Evolutionary conservation across 805 yeast species (phyloP).

Genomic region (Saccharomycopsis malanga): DNA sequence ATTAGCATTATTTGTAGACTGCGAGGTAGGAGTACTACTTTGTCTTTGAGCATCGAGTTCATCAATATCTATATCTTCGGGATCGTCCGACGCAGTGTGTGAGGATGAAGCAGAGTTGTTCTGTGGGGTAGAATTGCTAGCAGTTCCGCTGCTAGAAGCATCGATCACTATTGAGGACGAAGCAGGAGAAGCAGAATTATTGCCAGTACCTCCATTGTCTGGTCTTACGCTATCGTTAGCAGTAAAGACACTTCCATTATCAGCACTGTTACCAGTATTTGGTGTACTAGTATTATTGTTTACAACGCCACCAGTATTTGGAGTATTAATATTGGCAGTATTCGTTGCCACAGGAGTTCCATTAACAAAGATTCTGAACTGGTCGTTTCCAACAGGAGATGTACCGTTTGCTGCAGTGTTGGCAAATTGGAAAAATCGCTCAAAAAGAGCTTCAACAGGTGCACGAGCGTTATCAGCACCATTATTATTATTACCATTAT

Average conservation of each 20-base stretch:
- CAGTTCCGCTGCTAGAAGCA: background rate
- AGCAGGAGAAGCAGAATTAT: background rate
- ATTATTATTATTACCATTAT: conserved; percentile 1
- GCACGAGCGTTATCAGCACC: background rate
- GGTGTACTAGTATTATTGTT: background rate
- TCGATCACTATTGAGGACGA: background rate
- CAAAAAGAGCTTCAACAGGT: background rate
- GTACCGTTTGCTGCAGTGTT: background rate
- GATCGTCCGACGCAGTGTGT: conserved; percentile 2
- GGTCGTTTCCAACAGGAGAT: too few species aligned
- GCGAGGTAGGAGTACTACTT: background rate
- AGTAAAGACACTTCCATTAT: too few species aligned
- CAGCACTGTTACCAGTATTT: too few species aligned
- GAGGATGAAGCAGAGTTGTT: too few species aligned
- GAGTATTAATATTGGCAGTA: background rate
- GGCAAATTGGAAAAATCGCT: background rate
- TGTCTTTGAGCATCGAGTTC: background rate
- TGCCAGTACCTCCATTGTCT: too few species aligned
- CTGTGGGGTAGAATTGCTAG: too few species aligned
- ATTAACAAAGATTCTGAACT: too few species aligned
- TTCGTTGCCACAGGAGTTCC: too few species aligned
- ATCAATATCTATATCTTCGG: conserved; percentile 4
- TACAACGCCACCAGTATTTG: background rate
- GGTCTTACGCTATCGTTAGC: too few species aligned
- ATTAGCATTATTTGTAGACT: background rate